Percentiles rank a stretch among this genome's conserved stretches.
phyloP scores from a whole-genome alignment of 2,329 filamentous ascomycete species.

The Alternaria sp. region DNA sequence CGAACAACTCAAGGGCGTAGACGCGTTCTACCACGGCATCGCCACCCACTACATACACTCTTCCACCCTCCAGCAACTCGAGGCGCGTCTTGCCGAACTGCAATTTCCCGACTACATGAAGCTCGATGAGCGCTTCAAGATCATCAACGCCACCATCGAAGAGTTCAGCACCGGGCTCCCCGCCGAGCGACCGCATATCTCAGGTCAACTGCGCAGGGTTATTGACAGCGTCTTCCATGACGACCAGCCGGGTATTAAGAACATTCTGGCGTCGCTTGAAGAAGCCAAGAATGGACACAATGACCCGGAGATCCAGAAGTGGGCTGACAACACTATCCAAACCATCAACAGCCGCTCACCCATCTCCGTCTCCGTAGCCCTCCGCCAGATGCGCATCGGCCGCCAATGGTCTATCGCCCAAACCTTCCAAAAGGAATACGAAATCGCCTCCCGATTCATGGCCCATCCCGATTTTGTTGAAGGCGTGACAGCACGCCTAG shows the following conservation, averaged over 20 bases:
- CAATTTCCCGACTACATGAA: conserved; percentile 81
- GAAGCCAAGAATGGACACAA: conserved; percentile 51
- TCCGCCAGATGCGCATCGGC: conserved; percentile 82
- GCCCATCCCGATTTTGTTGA: conserved; percentile 87
- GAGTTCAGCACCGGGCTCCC: conserved; percentile 91
- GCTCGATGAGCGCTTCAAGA: conserved; percentile 68
- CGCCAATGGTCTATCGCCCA: conserved; percentile 79
- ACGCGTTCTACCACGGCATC: conserved; percentile 88
- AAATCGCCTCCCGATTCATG: conserved; percentile 90
- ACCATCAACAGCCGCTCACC: conserved; percentile 83
- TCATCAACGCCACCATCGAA: conserved; percentile 88
- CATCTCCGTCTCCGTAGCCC: conserved; percentile 82
- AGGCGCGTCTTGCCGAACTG: conserved; percentile 86
- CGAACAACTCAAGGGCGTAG: conserved; percentile 79
- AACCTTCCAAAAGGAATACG: conserved; percentile 85
- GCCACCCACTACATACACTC: conserved; percentile 98
- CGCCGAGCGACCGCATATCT: conserved; percentile 61
- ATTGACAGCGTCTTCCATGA: conserved; percentile 73
- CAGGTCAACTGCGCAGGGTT: conserved; percentile 74
- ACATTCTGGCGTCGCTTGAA: conserved; percentile 74
- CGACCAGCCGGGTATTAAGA: conserved; percentile 68
- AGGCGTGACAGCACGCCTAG: conserved; percentile 83
- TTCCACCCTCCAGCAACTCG: conserved; percentile 79
- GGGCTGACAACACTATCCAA: conserved; percentile 79
- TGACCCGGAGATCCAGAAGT: conserved; percentile 63